Percentiles rank a stretch among this genome's conserved stretches.
Evolutionary conservation across 148 eudicot genomes (phyloP).

Genomic region (Rhododendron kiyosumense): DNA sequence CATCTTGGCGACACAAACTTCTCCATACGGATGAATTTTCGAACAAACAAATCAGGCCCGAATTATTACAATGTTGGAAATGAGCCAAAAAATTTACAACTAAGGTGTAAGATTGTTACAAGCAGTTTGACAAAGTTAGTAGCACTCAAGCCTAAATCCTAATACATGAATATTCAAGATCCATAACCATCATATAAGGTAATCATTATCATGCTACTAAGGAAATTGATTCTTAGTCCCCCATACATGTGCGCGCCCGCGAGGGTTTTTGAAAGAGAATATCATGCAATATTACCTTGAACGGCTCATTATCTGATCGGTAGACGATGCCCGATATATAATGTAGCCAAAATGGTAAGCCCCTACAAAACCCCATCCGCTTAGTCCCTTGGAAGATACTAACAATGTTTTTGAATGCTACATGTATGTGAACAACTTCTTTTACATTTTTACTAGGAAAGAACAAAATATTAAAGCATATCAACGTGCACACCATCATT

Average conservation of each 20-base stretch:
- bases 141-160: no score
- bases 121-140: not conserved
- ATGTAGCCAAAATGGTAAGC: constrained; percentile 57
- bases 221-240: not conserved
- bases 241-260: not conserved
- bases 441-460: not conserved
- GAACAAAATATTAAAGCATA: not conserved
- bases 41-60: not conserved
- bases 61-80: not conserved
- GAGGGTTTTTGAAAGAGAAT: not conserved
- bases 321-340: constrained; percentile 42
- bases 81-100: not conserved
- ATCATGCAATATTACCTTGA: constrained; percentile 27
- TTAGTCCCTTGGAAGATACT: not conserved
- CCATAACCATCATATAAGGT: not conserved
- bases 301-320: constrained; percentile 45
- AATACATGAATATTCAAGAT: not conserved
- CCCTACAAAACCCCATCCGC: constrained; percentile 26
- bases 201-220: not conserved
- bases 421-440: not conserved
- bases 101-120: not conserved
- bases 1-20: not conserved
- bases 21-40: not conserved
- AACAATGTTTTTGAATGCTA: not conserved
- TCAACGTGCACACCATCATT: not conserved